Conservation (phyloP, 2,329 filamentous ascomycete species). For the Alternaria brassicae region DNA sequence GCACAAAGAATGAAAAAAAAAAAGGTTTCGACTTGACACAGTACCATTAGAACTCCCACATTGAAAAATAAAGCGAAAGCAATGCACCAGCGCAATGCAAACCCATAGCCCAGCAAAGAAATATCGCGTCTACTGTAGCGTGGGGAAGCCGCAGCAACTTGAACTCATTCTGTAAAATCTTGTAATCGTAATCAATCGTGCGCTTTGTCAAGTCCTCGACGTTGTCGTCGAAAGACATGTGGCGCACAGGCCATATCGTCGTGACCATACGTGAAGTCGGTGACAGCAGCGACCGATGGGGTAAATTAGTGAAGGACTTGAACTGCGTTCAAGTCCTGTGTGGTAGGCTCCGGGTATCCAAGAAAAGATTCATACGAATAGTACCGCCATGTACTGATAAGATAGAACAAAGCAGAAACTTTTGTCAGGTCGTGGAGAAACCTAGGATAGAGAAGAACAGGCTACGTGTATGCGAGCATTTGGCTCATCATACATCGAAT, state of each 20-base stretch:
- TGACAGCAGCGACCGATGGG: constrained; percentile 15
- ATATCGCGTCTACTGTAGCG: constrained; percentile 24
- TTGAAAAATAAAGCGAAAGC: constrained; percentile 30
- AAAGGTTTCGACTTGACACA: constrained; percentile 14
- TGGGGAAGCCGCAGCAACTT: constrained; percentile 9
- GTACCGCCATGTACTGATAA: constrained; percentile 28
- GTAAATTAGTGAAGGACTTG: constrained; percentile 21
- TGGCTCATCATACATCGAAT: constrained; percentile 45
- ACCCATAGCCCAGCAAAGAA: constrained; percentile 27
- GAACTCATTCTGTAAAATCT: constrained; percentile 19
- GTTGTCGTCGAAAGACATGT: not conserved
- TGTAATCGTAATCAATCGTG: constrained; percentile 11
- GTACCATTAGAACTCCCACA: constrained; percentile 15
- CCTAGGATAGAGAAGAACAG: constrained; percentile 10
- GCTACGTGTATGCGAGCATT: constrained; percentile 5
- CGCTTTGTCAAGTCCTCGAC: constrained; percentile 3
- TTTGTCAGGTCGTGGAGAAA: constrained; percentile 33
- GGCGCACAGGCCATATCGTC: constrained; percentile 2
- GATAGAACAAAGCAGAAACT: constrained; percentile 36
- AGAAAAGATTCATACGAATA: constrained; percentile 30
- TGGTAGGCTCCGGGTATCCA: constrained; percentile 41
- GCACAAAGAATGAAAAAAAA: constrained; percentile 17
- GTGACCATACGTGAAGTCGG: constrained; percentile 7
- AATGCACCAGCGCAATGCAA: constrained; percentile 48
- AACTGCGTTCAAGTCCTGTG: constrained; percentile 32